Base-by-base conservation (phyloP, 108 stramenopile genomes). In the Schizochytrium sp. region DNA sequence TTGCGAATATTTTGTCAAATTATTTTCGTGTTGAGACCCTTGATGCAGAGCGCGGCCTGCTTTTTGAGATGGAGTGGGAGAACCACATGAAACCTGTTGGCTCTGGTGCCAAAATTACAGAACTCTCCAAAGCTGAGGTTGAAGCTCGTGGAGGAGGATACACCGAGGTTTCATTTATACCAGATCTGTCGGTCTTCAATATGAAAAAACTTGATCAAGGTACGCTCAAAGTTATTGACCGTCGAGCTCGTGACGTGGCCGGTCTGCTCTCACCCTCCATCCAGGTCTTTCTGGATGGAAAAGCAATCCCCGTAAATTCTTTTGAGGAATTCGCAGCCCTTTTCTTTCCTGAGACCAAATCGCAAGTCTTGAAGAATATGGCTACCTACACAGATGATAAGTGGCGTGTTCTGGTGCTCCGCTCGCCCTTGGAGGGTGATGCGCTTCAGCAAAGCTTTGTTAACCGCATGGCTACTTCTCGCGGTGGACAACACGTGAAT, bases 401-500 rank as follows among this genome's bases (percentile, higher is more conserved):
- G 87, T 89, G 15, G n/a, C 59, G 46, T 7, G 38, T 90, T 0
- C 90, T 94, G 56, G 90, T 96, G 61, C 93, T 93, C 19, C 87
- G 96, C 56, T 95, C 95, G 3, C 89, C 94, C 46, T 44, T 69
- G 5, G 95, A 96, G 42, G 91, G 93, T 2, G 92, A 28, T 92
- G 93, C 44, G 92, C 95, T 88, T 94, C 94, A 76, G 91, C 92
- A 7, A 90, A 95, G 7, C 96, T 97, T 97, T 92, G 97, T 98
- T 44, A 98, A 98, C 90, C 94, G 95, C 12, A 95, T 98, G 92
- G 72, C 91, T n/a, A 98, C 97, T 1, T 69, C 93, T 3, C 89
- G 95, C 61, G 97, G 97, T 19, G 97, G 97, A 15, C 94, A 95
- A 19, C 97, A 98, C 89, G 96, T 98, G 45, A 93, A 96, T 87